phyloP scores from a whole-genome alignment of 2,329 filamentous ascomycete species.

The Dactylellina leptospora region DNA sequence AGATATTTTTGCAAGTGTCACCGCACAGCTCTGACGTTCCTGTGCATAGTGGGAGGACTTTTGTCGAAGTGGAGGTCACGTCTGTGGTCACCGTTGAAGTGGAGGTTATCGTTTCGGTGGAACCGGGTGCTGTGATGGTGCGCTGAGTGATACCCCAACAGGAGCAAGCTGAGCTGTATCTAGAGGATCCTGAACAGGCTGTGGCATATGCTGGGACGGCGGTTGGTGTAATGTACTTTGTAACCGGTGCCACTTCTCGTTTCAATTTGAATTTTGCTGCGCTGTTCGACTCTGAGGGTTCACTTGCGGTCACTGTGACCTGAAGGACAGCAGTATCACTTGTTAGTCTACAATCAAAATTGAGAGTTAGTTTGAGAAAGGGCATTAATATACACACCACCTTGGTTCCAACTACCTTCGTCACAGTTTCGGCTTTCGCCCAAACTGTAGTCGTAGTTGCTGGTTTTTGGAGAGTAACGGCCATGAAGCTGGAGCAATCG shows the following conservation, averaged over 20 bases:
- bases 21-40: slow-evolving; percentile 9
- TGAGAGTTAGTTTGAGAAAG: neutral
- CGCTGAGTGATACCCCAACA: slow-evolving; percentile 34
- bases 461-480: neutral
- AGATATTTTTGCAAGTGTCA: slow-evolving; percentile 32
- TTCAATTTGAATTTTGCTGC: neutral
- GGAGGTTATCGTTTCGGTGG: slow-evolving; percentile 49
- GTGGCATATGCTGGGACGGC: slow-evolving; percentile 15
- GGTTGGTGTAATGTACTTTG: slow-evolving; percentile 1
- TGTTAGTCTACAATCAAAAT: neutral
- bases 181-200: slow-evolving; percentile 10
- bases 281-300: too few relatives aligned
- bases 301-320: neutral
- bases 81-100: slow-evolving; percentile 19
- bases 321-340: neutral
- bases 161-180: slow-evolving; percentile 40
- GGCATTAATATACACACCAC: neutral
- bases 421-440: slow-evolving; percentile 16
- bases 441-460: slow-evolving; percentile 6
- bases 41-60: slow-evolving; percentile 10
- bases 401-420: neutral
- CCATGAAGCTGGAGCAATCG: slow-evolving; percentile 42
- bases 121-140: slow-evolving; percentile 2
- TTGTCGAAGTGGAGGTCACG: neutral
- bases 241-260: neutral